Evolutionary conservation across 1,139 yeast species (phyloP).

Genomic region (Yamadazyma membranifaciens): DNA sequence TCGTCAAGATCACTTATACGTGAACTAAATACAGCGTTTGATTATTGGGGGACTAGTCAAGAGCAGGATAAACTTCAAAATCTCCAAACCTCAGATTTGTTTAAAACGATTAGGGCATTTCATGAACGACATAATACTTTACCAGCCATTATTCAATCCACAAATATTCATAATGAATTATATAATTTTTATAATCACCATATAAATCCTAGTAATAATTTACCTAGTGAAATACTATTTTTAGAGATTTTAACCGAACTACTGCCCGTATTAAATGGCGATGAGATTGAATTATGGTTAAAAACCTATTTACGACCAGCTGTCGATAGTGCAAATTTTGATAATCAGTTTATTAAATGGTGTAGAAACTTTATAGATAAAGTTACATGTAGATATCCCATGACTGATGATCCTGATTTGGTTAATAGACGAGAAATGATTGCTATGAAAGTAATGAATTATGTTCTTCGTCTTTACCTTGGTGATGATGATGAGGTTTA

Average conservation of each 20-base stretch:
- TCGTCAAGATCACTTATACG: slow-evolving; percentile 34
- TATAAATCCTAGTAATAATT: slow-evolving; percentile 30
- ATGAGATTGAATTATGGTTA: slow-evolving; percentile 52
- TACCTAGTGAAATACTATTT: slow-evolving; percentile 43
- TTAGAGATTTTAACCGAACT: slow-evolving; percentile 41
- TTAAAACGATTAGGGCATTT: slow-evolving; percentile 18
- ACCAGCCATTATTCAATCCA: slow-evolving; percentile 31
- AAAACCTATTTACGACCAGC: slow-evolving; percentile 53
- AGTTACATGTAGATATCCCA: slow-evolving; percentile 24
- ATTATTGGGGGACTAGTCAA: slow-evolving; percentile 22
- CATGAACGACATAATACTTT: slow-evolving; percentile 41
- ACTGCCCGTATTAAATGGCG: slow-evolving; percentile 38
- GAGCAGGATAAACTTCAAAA: slow-evolving; percentile 12
- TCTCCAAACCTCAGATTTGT: slow-evolving; percentile 13
- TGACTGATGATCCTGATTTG: slow-evolving; percentile 28
- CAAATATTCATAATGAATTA: slow-evolving; percentile 50
- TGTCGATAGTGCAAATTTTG: slow-evolving; percentile 59
- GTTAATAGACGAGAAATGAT: slow-evolving; percentile 21
- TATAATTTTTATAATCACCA: slow-evolving; percentile 39
- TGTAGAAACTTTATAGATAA: slow-evolving; percentile 41
- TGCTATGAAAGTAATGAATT: slow-evolving; percentile 26
- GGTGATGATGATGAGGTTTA: slow-evolving; percentile 19
- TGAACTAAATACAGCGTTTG: slow-evolving; percentile 29
- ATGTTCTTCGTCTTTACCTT: slow-evolving; percentile 31
- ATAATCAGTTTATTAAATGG: slow-evolving; percentile 37